A percentile compares a stretch with the other conserved stretches of the same genome.
These are phyloP conservation scores for Penicillium taxi DNA, from an alignment of 495 filamentous ascomycete genomes.

Conservation along the genomic window DNA sequence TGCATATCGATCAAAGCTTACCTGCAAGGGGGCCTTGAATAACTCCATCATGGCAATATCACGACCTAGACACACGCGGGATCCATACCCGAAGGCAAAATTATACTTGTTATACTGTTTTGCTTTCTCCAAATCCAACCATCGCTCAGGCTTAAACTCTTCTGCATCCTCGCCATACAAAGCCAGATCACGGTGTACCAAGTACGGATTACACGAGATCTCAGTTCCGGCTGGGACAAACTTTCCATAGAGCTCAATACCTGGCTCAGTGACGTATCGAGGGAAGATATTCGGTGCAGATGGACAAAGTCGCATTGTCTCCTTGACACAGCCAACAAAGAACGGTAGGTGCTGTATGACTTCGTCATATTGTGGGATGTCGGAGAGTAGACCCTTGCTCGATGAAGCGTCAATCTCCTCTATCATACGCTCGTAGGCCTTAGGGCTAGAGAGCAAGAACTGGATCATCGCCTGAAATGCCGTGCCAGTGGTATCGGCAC, in stretches of 20 bases:
- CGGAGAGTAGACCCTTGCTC: slow-evolving; percentile 29
- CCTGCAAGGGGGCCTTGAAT: slow-evolving; percentile 45
- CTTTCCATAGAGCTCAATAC: slow-evolving; percentile 45
- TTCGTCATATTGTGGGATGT: slow-evolving; percentile 35
- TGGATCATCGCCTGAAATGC: slow-evolving; percentile 47
- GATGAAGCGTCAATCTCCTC: slow-evolving; percentile 47
- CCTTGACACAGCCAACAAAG: slow-evolving; percentile 42
- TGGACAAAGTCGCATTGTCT: slow-evolving; percentile 48
- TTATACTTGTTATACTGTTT: slow-evolving; percentile 44
- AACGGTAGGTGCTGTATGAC: slow-evolving; percentile 40
- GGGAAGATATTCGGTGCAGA: slow-evolving; percentile 43
- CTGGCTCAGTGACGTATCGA: slow-evolving; percentile 41
- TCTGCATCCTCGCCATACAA: slow-evolving; percentile 46
- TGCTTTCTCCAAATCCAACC: slow-evolving; percentile 38
- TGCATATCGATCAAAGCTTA: slow-evolving; percentile 14
- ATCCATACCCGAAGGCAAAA: slow-evolving; percentile 47
- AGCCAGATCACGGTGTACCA: slow-evolving; percentile 42
- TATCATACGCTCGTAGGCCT: slow-evolving; percentile 46
- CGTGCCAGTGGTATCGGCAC: slow-evolving; percentile 57
- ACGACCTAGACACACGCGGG: slow-evolving; percentile 46
- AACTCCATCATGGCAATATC: slow-evolving; percentile 52
- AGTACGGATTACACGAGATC: slow-evolving; percentile 47
- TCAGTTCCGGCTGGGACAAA: slow-evolving; percentile 51
- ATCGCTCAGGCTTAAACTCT: slow-evolving; percentile 26
- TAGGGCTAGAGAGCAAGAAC: slow-evolving; percentile 41